Evolutionary conservation across 2,329 filamentous ascomycete genomes (phyloP).

Genomic region (Sporothrix phasma): DNA sequence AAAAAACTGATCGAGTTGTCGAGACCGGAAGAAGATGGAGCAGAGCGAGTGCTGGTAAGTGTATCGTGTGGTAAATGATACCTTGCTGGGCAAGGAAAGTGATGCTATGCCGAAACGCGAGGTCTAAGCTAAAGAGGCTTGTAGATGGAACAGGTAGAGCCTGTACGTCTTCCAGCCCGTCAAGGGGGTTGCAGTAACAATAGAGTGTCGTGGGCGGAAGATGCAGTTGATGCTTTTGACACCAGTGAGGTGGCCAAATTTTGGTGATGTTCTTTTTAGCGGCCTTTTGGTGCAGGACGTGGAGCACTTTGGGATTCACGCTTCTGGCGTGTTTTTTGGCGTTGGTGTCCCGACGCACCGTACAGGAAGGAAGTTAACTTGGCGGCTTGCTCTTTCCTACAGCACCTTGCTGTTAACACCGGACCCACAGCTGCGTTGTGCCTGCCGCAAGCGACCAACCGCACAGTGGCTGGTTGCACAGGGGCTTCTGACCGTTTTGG

Average conservation of each 20-base stretch:
- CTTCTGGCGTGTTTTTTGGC: constrained; percentile 1
- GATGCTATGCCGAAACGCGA: background rate
- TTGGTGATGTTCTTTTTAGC: background rate
- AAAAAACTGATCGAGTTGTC: no score
- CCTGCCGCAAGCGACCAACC: background rate
- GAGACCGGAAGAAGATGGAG: no score
- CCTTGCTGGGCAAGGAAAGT: background rate
- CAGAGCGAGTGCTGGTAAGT: no score
- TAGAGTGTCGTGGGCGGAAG: background rate
- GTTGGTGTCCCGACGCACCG: background rate
- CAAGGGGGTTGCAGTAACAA: background rate
- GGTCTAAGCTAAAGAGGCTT: background rate
- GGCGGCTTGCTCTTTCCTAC: background rate
- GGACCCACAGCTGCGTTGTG: background rate
- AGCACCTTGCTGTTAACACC: background rate
- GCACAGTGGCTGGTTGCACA: background rate
- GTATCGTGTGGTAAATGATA: background rate
- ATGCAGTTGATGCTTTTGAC: background rate
- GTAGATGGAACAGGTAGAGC: background rate
- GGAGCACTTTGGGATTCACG: background rate
- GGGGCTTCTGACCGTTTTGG: background rate
- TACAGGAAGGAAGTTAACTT: background rate
- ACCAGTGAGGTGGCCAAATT: background rate
- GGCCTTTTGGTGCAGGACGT: background rate
- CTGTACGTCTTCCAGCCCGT: background rate